Evolutionary conservation across 2,329 filamentous ascomycete species (phyloP).

Genomic region (Fusarium miscanthi): DNA sequence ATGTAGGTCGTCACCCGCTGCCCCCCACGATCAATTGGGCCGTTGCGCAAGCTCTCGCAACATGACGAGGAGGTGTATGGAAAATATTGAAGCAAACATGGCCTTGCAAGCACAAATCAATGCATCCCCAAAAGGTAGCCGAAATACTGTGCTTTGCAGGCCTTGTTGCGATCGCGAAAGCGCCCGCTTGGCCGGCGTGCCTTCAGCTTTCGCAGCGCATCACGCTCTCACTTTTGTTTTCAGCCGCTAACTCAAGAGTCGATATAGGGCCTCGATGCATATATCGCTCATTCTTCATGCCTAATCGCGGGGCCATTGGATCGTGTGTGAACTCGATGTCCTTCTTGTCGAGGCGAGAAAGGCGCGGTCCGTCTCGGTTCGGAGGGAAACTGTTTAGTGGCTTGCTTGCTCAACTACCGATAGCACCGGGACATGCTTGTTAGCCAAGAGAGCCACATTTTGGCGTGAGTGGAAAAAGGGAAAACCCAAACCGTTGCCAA

Average conservation of each 20-base stretch:
- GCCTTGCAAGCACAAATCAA: rapidly evolving
- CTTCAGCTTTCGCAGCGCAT: not conserved
- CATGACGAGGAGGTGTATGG: not conserved
- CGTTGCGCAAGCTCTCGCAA: not conserved
- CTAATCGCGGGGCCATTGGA: not conserved
- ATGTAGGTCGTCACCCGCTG: not conserved
- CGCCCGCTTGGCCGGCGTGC: no score
- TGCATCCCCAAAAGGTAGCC: not conserved
- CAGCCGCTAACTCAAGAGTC: not conserved
- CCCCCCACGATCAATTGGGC: not conserved
- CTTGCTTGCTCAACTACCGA: conserved; percentile 11
- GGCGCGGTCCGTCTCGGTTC: not conserved
- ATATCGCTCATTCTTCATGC: not conserved
- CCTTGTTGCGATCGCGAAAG: not conserved
- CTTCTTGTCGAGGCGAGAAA: not conserved
- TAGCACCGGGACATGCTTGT: conserved; percentile 8
- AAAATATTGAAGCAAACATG: not conserved
- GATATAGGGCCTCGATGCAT: not conserved
- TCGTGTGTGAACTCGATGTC: not conserved
- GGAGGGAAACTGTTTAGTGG: not conserved
- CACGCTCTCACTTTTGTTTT: rapidly evolving
- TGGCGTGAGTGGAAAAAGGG: not conserved
- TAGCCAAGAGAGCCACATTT: conserved; percentile 6
- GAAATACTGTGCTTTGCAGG: rapidly evolving
- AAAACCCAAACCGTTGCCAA: not conserved